These are phyloP conservation scores for Shiraia bambusicola DNA, from an alignment of 2,329 filamentous ascomycete genomes.

Conservation along the genomic window DNA sequence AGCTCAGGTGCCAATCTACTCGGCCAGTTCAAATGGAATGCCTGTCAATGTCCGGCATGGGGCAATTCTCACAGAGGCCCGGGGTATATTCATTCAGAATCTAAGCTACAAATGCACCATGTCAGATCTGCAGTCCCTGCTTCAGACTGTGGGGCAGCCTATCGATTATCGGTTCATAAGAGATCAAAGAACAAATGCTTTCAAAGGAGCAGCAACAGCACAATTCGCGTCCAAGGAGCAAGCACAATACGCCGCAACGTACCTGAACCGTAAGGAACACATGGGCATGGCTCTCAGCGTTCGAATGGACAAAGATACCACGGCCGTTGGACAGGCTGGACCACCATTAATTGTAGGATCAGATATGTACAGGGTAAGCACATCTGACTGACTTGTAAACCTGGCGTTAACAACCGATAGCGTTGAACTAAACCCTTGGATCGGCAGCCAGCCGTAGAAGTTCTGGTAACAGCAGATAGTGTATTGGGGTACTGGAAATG, in stretches of 20 bases:
- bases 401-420: constrained; percentile 16
- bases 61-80: constrained; percentile 39
- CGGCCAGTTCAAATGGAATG: constrained; percentile 34
- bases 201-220: constrained; percentile 39
- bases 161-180: constrained; percentile 29
- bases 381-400: background rate
- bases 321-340: constrained; percentile 33
- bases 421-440: constrained; percentile 1
- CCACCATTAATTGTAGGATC: constrained; percentile 19
- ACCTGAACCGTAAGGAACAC: constrained; percentile 30
- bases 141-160: constrained; percentile 29
- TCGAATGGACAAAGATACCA: constrained; percentile 39
- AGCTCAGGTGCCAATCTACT: constrained; percentile 29
- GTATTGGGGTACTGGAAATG: too few relatives aligned
- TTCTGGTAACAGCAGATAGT: too few relatives aligned
- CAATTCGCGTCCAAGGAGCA: constrained; percentile 33
- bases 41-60: constrained; percentile 43
- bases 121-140: constrained; percentile 29
- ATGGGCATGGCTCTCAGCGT: constrained; percentile 37
- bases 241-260: constrained; percentile 31
- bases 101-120: constrained; percentile 31
- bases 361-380: constrained; percentile 21
- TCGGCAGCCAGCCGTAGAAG: too few relatives aligned
- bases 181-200: constrained; percentile 26
- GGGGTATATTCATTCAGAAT: constrained; percentile 41